Conservation (phyloP, 129 eudicot species). For the Tagetes patula region DNA sequence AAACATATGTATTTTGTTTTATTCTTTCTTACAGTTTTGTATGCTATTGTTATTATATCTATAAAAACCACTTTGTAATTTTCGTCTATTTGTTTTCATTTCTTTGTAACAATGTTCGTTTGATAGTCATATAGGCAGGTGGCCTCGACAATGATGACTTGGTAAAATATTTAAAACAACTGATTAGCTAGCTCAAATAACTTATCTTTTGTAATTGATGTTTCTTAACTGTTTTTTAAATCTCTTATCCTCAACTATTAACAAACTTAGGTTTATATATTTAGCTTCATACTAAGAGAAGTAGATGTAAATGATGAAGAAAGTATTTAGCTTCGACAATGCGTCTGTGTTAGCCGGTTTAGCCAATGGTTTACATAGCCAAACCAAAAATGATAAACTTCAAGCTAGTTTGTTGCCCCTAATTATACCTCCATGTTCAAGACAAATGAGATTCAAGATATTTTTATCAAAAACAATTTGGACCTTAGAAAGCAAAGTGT, state of each 20-base stretch:
- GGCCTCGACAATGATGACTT: neutral
- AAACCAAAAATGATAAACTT: neutral
- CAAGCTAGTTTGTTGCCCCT: neutral
- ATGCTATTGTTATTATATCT: slow-evolving; percentile 10
- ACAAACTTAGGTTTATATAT: neutral
- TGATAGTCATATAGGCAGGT: neutral
- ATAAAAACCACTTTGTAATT: slow-evolving; percentile 20
- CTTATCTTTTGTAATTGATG: neutral
- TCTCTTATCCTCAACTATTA: neutral
- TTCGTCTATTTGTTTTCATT: neutral
- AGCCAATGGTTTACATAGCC: neutral
- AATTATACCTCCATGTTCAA: neutral
- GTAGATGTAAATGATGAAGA: neutral
- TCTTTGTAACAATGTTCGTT: neutral
- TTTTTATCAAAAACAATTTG: slow-evolving; percentile 22
- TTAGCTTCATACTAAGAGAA: neutral
- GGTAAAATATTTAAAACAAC: neutral
- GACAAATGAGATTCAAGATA: slow-evolving; percentile 3
- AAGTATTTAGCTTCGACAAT: neutral
- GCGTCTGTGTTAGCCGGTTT: no score
- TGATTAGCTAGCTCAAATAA: neutral
- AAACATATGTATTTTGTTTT: slow-evolving; percentile 25
- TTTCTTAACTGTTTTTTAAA: neutral
- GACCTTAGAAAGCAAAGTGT: slow-evolving; percentile 34
- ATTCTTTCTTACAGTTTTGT: slow-evolving; percentile 37